Conservation (phyloP, 2,329 filamentous ascomycete genomes). For the Clonostachys rosea region DNA sequence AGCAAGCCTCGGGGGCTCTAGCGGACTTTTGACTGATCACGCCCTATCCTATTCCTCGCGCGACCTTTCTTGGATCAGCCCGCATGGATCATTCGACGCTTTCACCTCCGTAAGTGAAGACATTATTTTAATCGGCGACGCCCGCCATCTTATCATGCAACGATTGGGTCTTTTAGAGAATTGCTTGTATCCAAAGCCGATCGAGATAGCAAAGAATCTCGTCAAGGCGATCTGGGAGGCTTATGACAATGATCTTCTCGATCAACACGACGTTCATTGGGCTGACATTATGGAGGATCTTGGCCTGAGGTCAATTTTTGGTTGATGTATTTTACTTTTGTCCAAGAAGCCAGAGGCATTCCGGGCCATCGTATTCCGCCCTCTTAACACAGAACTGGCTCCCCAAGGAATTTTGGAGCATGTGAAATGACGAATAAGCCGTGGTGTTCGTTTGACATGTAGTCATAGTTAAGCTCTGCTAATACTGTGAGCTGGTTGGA, state of each 20-base stretch:
- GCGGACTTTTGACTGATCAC: too few species aligned
- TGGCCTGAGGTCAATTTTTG: conserved; percentile 23
- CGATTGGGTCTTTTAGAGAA: conserved; percentile 29
- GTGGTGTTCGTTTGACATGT: too few species aligned
- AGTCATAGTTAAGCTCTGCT: too few species aligned
- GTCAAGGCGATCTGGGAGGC: conserved; percentile 33
- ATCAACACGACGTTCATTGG: conserved; percentile 28
- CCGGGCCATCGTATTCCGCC: too few species aligned
- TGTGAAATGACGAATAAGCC: too few species aligned
- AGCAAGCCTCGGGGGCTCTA: too few species aligned
- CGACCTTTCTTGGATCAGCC: too few species aligned
- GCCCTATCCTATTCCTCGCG: too few species aligned
- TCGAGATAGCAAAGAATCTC: conserved; percentile 32
- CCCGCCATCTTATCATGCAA: conserved; percentile 30
- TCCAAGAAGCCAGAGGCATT: neutral
- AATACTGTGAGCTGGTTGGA: too few species aligned
- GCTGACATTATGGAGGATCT: conserved; percentile 33
- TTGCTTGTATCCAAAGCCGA: conserved; percentile 32
- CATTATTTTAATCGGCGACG: conserved; percentile 27
- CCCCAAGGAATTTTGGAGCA: too few species aligned
- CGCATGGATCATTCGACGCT: too few species aligned
- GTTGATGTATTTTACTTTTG: conserved; percentile 7
- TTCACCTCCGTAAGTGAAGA: conserved; percentile 1
- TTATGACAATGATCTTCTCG: conserved; percentile 28
- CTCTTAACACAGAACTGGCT: too few species aligned